Evolutionary conservation across 768 basidiomycete species (phyloP).

Genomic region (Pleurotus djamor): DNA sequence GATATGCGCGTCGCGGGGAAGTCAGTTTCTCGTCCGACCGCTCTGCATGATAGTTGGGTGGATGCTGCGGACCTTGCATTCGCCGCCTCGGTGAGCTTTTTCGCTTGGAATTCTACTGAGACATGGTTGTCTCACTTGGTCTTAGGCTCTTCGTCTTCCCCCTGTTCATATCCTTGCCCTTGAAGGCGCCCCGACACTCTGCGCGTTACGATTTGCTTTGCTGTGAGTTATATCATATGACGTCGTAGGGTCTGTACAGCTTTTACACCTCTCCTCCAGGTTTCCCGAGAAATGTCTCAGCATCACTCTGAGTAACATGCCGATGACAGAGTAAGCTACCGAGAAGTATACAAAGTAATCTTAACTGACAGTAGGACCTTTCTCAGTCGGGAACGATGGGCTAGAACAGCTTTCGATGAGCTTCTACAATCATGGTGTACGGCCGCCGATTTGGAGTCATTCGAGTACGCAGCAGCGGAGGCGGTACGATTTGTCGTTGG

Average conservation of each 20-base stretch:
- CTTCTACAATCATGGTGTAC: conserved; percentile 61
- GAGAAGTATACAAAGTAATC: too few species aligned
- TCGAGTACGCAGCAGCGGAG: conserved; percentile 66
- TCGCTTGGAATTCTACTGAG: neutral
- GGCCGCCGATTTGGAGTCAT: conserved; percentile 62
- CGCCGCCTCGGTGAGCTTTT: conserved; percentile 51
- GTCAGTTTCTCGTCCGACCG: conserved; percentile 50
- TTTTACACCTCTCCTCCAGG: conserved; percentile 26
- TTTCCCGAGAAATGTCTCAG: conserved; percentile 74
- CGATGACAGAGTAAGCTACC: conserved; percentile 58
- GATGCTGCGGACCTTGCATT: conserved; percentile 76
- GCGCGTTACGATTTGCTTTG: conserved; percentile 61
- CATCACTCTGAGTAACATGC: conserved; percentile 66
- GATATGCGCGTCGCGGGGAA: conserved; percentile 66
- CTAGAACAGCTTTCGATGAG: conserved; percentile 63
- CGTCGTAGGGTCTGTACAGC: neutral
- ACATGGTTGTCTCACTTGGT: neutral
- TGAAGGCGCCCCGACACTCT: conserved; percentile 55
- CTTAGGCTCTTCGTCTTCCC: conserved; percentile 59
- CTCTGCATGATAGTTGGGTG: conserved; percentile 71
- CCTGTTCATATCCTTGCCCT: conserved; percentile 71
- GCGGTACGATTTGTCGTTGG: conserved; percentile 53
- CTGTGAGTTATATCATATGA: conserved; percentile 42
- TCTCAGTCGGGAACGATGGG: conserved; percentile 49
- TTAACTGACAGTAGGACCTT: neutral